These are phyloP conservation scores for Apiotrichum laibachii DNA, from an alignment of 1,284 basidiomycete species.

Conservation along the genomic window DNA sequence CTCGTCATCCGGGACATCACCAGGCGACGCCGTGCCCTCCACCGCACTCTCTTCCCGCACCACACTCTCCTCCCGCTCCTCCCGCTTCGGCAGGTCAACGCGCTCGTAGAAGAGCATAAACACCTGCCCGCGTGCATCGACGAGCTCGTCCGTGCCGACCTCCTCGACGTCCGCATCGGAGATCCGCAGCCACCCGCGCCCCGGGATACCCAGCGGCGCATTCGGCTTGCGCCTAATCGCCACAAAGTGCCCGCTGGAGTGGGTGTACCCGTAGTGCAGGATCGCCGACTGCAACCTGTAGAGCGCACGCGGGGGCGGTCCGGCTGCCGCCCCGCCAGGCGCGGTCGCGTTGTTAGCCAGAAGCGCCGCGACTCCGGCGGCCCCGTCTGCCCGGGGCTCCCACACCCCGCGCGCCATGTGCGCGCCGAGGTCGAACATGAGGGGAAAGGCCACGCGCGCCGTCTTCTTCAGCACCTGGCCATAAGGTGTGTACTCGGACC, in stretches of 20 bases:
- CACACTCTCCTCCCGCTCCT: background rate
- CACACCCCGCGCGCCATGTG: constrained; percentile 54
- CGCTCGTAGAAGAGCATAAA: constrained; percentile 92
- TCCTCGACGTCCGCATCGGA: constrained; percentile 80
- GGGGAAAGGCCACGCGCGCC: constrained; percentile 73
- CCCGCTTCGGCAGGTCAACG: constrained; percentile 45
- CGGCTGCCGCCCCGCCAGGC: background rate
- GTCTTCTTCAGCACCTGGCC: constrained; percentile 74
- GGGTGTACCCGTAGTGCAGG: constrained; percentile 78
- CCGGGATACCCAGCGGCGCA: constrained; percentile 40
- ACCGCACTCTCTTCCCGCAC: background rate
- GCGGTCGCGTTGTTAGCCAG: background rate
- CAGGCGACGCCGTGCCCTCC: background rate
- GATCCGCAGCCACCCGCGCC: constrained; percentile 68
- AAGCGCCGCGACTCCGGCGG: background rate
- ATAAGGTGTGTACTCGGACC: constrained; percentile 70
- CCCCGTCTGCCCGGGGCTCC: constrained; percentile 27
- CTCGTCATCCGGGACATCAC: background rate
- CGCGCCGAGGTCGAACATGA: constrained; percentile 77
- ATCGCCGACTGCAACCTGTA: constrained; percentile 80
- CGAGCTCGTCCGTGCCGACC: constrained; percentile 69
- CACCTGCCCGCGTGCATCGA: constrained; percentile 58
- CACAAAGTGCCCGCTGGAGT: constrained; percentile 87
- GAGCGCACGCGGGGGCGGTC: constrained; percentile 54
- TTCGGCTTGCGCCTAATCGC: constrained; percentile 77